A percentile compares a stretch with the other conserved stretches of the same genome.
Conservation (phyloP, 306 rosid genomes). For the Dalbergia oliveri region DNA sequence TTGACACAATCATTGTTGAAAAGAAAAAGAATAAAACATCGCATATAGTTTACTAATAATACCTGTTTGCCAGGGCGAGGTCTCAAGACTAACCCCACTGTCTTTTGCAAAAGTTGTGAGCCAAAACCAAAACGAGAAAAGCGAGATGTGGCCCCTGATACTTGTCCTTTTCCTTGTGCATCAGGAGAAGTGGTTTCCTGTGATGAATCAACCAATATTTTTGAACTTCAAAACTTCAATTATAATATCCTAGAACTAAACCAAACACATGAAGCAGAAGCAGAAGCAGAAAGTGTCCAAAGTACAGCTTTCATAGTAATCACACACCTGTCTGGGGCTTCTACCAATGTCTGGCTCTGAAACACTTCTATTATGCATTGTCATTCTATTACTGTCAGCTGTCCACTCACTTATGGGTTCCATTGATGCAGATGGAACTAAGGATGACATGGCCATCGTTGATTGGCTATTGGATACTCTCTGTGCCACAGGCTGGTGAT, state of each 20-base stretch:
- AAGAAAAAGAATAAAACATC: not conserved
- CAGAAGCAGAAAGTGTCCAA: slow-evolving; percentile 35
- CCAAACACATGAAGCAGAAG: slow-evolving; percentile 26
- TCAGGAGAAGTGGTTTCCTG: slow-evolving; percentile 62
- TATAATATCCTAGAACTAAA: slow-evolving; percentile 18
- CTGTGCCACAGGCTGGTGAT: slow-evolving; percentile 58
- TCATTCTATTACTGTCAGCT: slow-evolving; percentile 61
- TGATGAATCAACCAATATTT: slow-evolving; percentile 52
- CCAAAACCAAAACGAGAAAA: slow-evolving; percentile 86
- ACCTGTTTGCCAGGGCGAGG: slow-evolving; percentile 88
- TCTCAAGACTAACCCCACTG: slow-evolving; percentile 76
- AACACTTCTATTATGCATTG: slow-evolving; percentile 82
- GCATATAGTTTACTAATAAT: slow-evolving; percentile 34
- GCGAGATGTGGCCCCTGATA: slow-evolving; percentile 72
- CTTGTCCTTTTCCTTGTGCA: slow-evolving; percentile 66
- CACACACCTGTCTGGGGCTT: slow-evolving; percentile 80
- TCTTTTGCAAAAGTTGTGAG: slow-evolving; percentile 76
- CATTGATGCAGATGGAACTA: slow-evolving; percentile 87
- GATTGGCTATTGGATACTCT: slow-evolving; percentile 83
- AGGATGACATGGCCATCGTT: slow-evolving; percentile 85
- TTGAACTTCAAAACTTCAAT: slow-evolving; percentile 30
- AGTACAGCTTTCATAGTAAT: slow-evolving; percentile 31
- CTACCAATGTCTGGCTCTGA: slow-evolving; percentile 95
- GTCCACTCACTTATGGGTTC: slow-evolving; percentile 88
- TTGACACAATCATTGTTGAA: slow-evolving; percentile 28